Conservation (phyloP, 768 basidiomycete genomes). For the Amanita phalloides region DNA sequence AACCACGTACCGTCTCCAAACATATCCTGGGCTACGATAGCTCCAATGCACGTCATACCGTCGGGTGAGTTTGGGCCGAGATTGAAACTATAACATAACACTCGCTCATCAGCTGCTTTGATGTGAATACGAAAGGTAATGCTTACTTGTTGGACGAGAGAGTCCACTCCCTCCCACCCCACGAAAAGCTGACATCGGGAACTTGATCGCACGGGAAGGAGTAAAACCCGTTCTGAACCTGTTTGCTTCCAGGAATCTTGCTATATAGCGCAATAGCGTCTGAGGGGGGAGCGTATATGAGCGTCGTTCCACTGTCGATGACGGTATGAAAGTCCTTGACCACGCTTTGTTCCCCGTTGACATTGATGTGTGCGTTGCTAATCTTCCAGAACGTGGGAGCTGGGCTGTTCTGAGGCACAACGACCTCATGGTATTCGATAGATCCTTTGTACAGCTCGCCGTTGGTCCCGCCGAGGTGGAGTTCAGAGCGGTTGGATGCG, state of each 20-base stretch:
- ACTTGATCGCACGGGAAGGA: background rate
- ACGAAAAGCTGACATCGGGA: background rate
- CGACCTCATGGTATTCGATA: background rate
- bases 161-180: slow-evolving; percentile 2
- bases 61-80: background rate
- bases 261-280: background rate
- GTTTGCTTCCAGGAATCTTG: background rate
- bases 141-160: background rate
- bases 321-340: background rate
- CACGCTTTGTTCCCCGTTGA: background rate
- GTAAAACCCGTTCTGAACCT: background rate
- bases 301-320: slow-evolving; percentile 3
- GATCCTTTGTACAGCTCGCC: background rate
- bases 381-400: background rate
- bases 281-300: background rate
- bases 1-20: background rate
- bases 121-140: background rate
- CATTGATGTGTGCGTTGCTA: background rate
- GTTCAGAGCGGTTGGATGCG: background rate
- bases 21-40: background rate
- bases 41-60: background rate
- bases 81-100: background rate
- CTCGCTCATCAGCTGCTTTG: background rate
- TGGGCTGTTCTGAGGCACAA: background rate
- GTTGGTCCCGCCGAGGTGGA: background rate